Percentiles rank a stretch among this genome's conserved stretches.
Conservation (phyloP, 805 yeast genomes). For the Teunomyces gatunensis region DNA sequence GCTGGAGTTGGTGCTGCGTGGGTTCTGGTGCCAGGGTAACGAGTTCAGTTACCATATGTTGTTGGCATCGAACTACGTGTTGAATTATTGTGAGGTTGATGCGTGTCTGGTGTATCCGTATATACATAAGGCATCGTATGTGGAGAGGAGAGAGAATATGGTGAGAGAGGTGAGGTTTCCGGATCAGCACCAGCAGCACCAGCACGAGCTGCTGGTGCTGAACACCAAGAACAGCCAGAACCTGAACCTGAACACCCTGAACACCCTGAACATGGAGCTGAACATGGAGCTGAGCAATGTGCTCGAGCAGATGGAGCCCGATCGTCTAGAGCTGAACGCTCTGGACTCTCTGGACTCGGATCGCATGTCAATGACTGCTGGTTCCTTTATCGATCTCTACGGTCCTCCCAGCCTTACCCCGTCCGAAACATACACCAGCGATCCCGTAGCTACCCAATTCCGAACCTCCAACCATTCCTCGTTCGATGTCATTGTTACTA, state of each 20-base stretch:
- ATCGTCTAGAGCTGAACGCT: no score
- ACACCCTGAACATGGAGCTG: no score
- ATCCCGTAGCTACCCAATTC: conserved; percentile 40
- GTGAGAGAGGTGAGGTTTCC: conserved; percentile 52
- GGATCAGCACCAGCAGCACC: conserved; percentile 21
- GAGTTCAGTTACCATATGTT: conserved; percentile 67
- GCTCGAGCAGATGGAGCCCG: no score
- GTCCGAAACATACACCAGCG: conserved; percentile 36
- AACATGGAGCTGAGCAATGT: no score
- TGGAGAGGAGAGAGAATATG: conserved; percentile 44
- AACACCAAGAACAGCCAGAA: no score
- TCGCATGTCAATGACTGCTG: conserved; percentile 69
- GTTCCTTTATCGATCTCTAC: conserved; percentile 67
- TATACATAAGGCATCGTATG: conserved; percentile 51
- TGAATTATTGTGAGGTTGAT: conserved; percentile 46
- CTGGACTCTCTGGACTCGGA: conserved; percentile 20
- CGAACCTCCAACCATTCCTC: conserved; percentile 34
- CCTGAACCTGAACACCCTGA: no score
- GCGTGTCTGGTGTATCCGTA: conserved; percentile 50
- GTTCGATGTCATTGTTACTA: conserved; percentile 50
- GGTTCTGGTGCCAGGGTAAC: conserved; percentile 65
- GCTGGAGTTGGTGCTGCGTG: conserved; percentile 50
- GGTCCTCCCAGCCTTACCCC: conserved; percentile 45
- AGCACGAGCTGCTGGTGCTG: no score
- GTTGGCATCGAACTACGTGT: conserved; percentile 50